These are phyloP conservation scores for Athelia psychrophila DNA, from an alignment of 1,284 basidiomycete genomes.

Conservation along the genomic window DNA sequence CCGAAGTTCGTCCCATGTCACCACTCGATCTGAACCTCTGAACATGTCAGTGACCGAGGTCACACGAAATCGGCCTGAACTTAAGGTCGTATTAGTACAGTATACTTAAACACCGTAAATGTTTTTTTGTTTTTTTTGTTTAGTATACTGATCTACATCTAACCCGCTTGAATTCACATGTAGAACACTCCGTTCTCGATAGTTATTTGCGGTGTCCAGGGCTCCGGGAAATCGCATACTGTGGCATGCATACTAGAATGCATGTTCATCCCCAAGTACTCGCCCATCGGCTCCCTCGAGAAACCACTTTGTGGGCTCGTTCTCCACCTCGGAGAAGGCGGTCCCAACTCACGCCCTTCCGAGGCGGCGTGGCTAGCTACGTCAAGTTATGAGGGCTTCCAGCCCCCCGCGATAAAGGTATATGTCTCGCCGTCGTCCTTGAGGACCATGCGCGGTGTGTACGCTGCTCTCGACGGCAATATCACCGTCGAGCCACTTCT, in stretches of 20 bases:
- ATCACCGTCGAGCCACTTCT: constrained; percentile 54
- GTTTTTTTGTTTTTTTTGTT: no score
- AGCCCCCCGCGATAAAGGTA: constrained; percentile 48
- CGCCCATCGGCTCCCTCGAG: constrained; percentile 46
- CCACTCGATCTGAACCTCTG: no score
- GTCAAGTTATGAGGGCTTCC: constrained; percentile 31
- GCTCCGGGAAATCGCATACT: constrained; percentile 71
- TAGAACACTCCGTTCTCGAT: constrained; percentile 62
- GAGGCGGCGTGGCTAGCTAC: constrained; percentile 63
- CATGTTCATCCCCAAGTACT: constrained; percentile 54
- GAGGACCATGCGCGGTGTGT: constrained; percentile 55
- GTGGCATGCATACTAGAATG: constrained; percentile 63
- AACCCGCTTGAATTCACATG: not conserved
- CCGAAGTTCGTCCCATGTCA: no score
- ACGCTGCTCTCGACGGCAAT: constrained; percentile 45
- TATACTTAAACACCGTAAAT: no score
- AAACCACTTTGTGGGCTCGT: constrained; percentile 61
- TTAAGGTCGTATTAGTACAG: no score
- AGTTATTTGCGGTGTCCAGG: constrained; percentile 60
- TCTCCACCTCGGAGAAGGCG: constrained; percentile 68
- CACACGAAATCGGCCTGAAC: no score
- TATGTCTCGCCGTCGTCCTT: constrained; percentile 64
- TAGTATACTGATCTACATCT: no score
- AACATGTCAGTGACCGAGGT: no score
- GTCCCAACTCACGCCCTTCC: constrained; percentile 49